These are phyloP conservation scores for Triticum monococcum DNA, from an alignment of 176 grass and related monocot genomes.

Conservation along the genomic window DNA sequence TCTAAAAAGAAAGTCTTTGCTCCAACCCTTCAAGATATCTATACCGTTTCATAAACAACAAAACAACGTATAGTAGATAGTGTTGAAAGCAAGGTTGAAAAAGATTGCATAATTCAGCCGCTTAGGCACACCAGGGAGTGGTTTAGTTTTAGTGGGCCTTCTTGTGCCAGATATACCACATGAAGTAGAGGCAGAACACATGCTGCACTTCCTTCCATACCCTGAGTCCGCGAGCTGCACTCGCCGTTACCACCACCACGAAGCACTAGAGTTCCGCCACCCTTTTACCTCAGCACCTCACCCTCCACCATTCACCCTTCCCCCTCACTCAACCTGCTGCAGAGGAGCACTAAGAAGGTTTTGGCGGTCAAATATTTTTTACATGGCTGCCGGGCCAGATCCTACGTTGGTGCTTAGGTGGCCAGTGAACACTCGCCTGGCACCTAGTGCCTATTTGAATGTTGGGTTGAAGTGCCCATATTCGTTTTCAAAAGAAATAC, in stretches of 20 bases:
- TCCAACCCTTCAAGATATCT: not conserved
- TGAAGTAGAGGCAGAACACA: not conserved
- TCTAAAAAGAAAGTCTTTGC: not conserved
- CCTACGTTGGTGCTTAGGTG: not conserved
- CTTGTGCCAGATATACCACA: not conserved
- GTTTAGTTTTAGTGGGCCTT: not conserved
- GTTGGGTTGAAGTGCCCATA: not conserved
- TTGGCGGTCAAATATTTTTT: not conserved
- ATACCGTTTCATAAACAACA: conserved; percentile 7
- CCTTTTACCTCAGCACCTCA: not conserved
- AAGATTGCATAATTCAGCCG: not conserved
- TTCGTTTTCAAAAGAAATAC: conserved; percentile 9
- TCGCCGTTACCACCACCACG: not conserved
- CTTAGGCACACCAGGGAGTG: not conserved
- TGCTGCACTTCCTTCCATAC: not conserved
- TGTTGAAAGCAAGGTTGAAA: not conserved
- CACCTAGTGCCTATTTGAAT: no score
- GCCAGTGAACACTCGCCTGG: not conserved
- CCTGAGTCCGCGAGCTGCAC: not conserved
- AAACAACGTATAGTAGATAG: not conserved
- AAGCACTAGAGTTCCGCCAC: not conserved
- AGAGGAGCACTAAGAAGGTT: not conserved
- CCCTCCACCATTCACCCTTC: not conserved
- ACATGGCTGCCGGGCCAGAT: not conserved
- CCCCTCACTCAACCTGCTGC: not conserved